These are phyloP conservation scores for Sporothrix pseudoabietina DNA, from an alignment of 2,329 filamentous ascomycete species.

Conservation along the genomic window DNA sequence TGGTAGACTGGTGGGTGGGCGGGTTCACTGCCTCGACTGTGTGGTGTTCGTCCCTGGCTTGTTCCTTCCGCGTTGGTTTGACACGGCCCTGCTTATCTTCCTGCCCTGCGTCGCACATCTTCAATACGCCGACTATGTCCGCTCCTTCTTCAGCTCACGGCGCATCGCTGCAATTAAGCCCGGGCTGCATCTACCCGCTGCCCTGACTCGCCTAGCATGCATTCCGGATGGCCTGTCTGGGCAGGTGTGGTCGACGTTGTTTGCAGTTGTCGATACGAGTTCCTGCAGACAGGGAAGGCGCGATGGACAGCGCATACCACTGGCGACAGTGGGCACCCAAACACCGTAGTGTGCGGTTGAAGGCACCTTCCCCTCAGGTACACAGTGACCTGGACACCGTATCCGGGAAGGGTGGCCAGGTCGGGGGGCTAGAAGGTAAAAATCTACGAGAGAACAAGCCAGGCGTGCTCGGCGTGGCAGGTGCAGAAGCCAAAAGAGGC, in stretches of 20 bases:
- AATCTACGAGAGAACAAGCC: slow-evolving; percentile 5
- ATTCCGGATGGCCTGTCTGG: background rate
- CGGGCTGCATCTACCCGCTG: background rate
- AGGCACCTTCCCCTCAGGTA: slow-evolving; percentile 16
- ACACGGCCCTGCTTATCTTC: slow-evolving; percentile 3
- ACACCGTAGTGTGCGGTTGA: background rate
- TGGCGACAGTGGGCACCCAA: background rate
- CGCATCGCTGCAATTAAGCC: background rate
- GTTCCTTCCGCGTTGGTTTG: background rate
- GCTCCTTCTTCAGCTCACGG: background rate
- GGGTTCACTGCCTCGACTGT: background rate
- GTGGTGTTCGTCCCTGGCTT: background rate
- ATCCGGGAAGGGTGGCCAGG: background rate
- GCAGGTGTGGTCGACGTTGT: background rate
- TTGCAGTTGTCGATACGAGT: background rate
- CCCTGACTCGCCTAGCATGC: background rate
- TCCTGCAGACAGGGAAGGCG: slow-evolving; percentile 4
- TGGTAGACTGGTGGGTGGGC: background rate
- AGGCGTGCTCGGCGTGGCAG: background rate
- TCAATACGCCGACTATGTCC: background rate
- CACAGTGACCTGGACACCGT: slow-evolving; percentile 20
- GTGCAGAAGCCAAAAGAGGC: slow-evolving; percentile 14
- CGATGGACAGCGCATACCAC: background rate
- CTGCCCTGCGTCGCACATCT: background rate
- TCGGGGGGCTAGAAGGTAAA: slow-evolving; percentile 16